Base-by-base conservation (phyloP, 768 basidiomycete species). In the Sporobolomyces roseus region DNA sequence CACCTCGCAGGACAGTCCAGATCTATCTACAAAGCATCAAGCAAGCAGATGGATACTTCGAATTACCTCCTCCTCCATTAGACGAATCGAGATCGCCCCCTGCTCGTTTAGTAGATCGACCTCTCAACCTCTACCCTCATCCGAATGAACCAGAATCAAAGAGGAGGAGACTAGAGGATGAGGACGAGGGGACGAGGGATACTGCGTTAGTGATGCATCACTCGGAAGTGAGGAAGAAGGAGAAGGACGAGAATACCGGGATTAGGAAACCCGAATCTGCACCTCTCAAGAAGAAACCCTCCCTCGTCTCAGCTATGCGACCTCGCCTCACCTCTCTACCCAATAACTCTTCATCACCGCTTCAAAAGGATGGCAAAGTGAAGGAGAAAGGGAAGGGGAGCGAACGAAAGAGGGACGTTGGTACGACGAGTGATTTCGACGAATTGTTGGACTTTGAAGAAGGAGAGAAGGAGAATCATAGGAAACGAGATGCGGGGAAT, bases 161-260 rank as follows among this genome's bases (percentile, higher is more conserved):
- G 30, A 48, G 53, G 32, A 27, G 33, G 49, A 50, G 27, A 29
- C 49, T 50, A 4, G 29, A 30, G 13, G 23, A 14, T 13, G 14
- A 52, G n/a, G 54, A 35, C 6, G 30, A n/a, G 6, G 68, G 25
- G 6, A 63, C 12, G 7, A 43, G 29, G 8, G 70, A 63, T 33
- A 58, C 51, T 25, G 70, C 70, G 14, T 64, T 71, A 38, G 70
- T 71, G 10, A 50, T 71, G 29, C 61, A 63, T 21, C n/a, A n/a
- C n/a, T n/a, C n/a, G n/a, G n/a, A 27, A 6, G 14, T 4, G n/a
- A 4, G 49, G 49, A 50, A 21, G 21, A 21, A 25, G 49, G 49
- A 10, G 17, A 50, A 50, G n/a, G 25, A 50, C 43, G n/a, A 29
- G 30, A 23, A 19, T 2, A n/a, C 35, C 5, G 2, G 38, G 12